Base-by-base conservation (phyloP, 805 yeast species). In the Candida orba region DNA sequence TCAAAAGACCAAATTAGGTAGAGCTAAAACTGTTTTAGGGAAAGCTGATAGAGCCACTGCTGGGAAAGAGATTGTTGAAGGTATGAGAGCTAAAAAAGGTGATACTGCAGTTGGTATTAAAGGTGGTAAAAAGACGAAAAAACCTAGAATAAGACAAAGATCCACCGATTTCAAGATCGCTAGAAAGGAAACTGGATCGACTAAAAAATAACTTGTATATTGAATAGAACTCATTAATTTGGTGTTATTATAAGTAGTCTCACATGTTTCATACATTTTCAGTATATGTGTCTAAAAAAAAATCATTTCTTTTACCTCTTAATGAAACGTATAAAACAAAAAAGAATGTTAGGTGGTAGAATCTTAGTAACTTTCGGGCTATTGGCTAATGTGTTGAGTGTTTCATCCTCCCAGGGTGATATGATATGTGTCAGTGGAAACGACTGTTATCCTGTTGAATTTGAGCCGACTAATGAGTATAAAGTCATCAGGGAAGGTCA, bases 1-100 rank as follows among this genome's bases (percentile, higher is more conserved):
- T 35, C 93, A 85, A 62, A 84, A 73, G 63, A 83, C 95, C 14
- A 76, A 76, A 54, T 63, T 86, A 33, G 96, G 96, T 32, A 76
- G 96, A 62, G 95, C 93, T 18, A 75, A 74, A 56, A 72, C 77
- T 44, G 71, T 84, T 4, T 69, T 89, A 37, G 91, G 91, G 41
- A 86, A 81, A 59, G 85, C 89, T 42, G 96, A 86, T 59, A 76
- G 84, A 54, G 74, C 83, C 31, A 72, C 82, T 20, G 75, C 79
- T 8, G 91, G 91, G 40, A 68, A 69, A 50, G 54, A 66, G 41
- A 59, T 77, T 46, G 56, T 70, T 6, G 96, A 88, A 67, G 96
- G 96, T 50, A 67, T 74, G 43, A 78, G 95, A 68, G 89, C 96
- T 14, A 65, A 69, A 46, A 83, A 82, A 63, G 89, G 87, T 24